These are phyloP conservation scores for Ormosia semicastrata DNA, from an alignment of 306 rosid species.

Conservation along the genomic window DNA sequence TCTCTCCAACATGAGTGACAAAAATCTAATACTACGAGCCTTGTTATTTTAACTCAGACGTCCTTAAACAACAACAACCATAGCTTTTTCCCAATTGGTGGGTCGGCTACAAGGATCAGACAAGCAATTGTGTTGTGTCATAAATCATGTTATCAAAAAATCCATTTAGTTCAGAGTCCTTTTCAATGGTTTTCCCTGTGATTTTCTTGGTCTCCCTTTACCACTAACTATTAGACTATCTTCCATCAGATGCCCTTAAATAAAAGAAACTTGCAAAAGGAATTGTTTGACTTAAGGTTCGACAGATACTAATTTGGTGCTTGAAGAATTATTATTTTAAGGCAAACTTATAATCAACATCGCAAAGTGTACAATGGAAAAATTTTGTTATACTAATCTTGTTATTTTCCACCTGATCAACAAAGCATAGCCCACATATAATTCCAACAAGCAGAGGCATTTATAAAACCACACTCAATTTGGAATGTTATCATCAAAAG, in stretches of 20 bases:
- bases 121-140: no score
- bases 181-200: no score
- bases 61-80: neutral
- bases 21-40: neutral
- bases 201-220: no score
- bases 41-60: neutral
- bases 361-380: neutral
- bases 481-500: neutral
- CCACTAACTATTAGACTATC: no score
- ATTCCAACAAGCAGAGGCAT: slow-evolving; percentile 8
- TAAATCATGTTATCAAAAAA: no score
- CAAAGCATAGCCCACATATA: slow-evolving; percentile 5
- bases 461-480: neutral
- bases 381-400: neutral
- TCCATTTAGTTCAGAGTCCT: no score
- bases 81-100: no score
- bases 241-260: neutral
- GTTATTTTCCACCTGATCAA: neutral
- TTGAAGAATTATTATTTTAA: neutral
- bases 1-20: neutral
- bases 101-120: no score
- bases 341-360: neutral
- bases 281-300: neutral
- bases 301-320: neutral
- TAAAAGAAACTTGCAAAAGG: neutral